phyloP scores from a whole-genome alignment of 371 early-diverging fungal species.

The Mucor lusitanicus region DNA sequence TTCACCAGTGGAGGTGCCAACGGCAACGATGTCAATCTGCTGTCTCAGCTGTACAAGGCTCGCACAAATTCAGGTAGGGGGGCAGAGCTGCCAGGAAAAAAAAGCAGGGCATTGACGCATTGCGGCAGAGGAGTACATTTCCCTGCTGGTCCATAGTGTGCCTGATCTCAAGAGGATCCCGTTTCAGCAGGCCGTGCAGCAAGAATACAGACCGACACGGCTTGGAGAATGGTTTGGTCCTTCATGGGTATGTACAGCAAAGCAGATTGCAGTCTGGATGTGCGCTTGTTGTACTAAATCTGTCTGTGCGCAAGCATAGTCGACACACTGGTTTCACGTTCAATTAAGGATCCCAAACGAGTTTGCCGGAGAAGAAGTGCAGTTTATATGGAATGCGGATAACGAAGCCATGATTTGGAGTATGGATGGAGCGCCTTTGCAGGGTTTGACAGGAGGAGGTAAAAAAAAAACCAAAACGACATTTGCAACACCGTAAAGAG shows the following conservation, averaged over 20 bases:
- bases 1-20: constrained; percentile 50
- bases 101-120: neutral
- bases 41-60: constrained; percentile 51
- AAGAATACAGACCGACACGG: constrained; percentile 63
- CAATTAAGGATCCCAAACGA: constrained; percentile 70
- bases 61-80: constrained; percentile 47
- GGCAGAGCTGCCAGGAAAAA: too few relatives aligned
- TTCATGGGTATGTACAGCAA: constrained; percentile 65
- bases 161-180: constrained; percentile 80
- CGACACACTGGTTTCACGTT: constrained; percentile 89
- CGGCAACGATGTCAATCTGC: constrained; percentile 49
- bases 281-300: neutral
- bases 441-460: constrained; percentile 87
- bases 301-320: constrained; percentile 45
- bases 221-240: constrained; percentile 84
- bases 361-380: constrained; percentile 74
- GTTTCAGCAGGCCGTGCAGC: constrained; percentile 82
- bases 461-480: too few relatives aligned
- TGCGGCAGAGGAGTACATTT: constrained; percentile 44
- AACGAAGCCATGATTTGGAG: constrained; percentile 92
- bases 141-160: constrained; percentile 69
- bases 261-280: too few relatives aligned
- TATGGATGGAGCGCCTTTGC: constrained; percentile 75
- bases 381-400: constrained; percentile 80
- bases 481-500: neutral